Conservation (phyloP, 2,329 filamentous ascomycete genomes). For the Diaporthe aspalathi region DNA sequence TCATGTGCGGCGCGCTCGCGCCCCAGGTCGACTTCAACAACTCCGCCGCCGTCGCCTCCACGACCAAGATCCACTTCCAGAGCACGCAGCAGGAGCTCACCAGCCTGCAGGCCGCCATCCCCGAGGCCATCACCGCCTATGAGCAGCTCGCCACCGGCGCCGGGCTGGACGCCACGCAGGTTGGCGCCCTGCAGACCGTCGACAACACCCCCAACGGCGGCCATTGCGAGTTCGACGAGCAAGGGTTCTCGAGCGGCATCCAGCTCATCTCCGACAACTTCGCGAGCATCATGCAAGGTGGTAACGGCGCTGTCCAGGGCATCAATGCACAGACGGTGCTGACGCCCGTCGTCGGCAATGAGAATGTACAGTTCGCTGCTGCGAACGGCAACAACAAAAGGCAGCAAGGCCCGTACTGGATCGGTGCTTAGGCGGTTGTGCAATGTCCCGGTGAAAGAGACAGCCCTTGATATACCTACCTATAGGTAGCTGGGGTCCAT, state of each 20-base stretch:
- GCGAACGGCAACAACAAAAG: conserved; percentile 30
- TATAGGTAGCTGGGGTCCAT: no score
- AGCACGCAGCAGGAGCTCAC: conserved; percentile 63
- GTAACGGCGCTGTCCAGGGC: conserved; percentile 60
- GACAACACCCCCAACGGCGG: conserved; percentile 67
- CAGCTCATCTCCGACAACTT: conserved; percentile 67
- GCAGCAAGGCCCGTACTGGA: conserved; percentile 8
- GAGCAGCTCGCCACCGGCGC: conserved; percentile 58
- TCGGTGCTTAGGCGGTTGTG: not conserved
- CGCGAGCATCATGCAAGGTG: conserved; percentile 64
- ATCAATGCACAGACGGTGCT: conserved; percentile 62
- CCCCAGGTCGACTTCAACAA: conserved; percentile 64
- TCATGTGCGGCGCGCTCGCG: conserved; percentile 66
- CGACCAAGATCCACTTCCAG: conserved; percentile 67
- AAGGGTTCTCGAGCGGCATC: conserved; percentile 65
- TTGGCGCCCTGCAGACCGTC: conserved; percentile 66
- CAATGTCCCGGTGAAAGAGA: conserved; percentile 3
- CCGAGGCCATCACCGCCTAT: conserved; percentile 61
- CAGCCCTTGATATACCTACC: no score
- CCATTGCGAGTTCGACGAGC: conserved; percentile 68
- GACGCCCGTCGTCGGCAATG: conserved; percentile 59
- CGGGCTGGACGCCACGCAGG: conserved; percentile 56
- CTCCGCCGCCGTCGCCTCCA: conserved; percentile 52
- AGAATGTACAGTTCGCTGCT: conserved; percentile 55
- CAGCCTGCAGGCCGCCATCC: conserved; percentile 62